phyloP scores from a whole-genome alignment of 352 stramenopile species.

The Phytophthora sojae region DNA sequence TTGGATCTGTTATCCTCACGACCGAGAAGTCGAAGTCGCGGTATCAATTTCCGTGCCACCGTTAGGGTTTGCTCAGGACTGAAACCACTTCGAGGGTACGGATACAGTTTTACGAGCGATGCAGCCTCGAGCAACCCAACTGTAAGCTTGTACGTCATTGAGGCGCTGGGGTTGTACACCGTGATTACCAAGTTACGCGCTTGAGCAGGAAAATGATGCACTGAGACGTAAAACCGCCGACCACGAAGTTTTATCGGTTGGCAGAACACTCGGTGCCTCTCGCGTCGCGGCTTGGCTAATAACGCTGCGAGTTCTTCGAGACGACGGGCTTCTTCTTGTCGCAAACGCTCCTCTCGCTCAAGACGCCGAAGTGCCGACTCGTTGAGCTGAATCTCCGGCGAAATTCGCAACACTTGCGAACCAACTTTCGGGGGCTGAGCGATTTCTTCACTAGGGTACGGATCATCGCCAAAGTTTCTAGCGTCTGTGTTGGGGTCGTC shows the following conservation, averaged over 20 bases:
- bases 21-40: slow-evolving; percentile 41
- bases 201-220: slow-evolving; percentile 70
- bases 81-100: slow-evolving; percentile 52
- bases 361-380: slow-evolving; percentile 49
- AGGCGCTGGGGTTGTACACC: slow-evolving; percentile 59
- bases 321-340: slow-evolving; percentile 58
- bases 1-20: slow-evolving; percentile 22
- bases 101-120: slow-evolving; percentile 42
- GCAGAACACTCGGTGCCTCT: slow-evolving; percentile 57
- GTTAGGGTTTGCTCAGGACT: slow-evolving; percentile 52
- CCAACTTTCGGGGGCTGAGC: neutral
- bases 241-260: slow-evolving; percentile 44
- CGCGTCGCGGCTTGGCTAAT: slow-evolving; percentile 52
- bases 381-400: slow-evolving; percentile 53
- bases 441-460: slow-evolving; percentile 1
- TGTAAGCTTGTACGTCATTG: slow-evolving; percentile 44
- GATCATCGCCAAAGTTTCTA: neutral
- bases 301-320: slow-evolving; percentile 53
- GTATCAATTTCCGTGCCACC: slow-evolving; percentile 49
- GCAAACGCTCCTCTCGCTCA: slow-evolving; percentile 60
- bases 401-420: slow-evolving; percentile 46
- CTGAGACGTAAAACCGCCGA: slow-evolving; percentile 56
- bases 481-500: neutral
- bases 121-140: slow-evolving; percentile 58
- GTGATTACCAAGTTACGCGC: slow-evolving; percentile 60